Evolutionary conservation across 2,329 filamentous ascomycete species (phyloP).

Genomic region (Fusarium dimerum): DNA sequence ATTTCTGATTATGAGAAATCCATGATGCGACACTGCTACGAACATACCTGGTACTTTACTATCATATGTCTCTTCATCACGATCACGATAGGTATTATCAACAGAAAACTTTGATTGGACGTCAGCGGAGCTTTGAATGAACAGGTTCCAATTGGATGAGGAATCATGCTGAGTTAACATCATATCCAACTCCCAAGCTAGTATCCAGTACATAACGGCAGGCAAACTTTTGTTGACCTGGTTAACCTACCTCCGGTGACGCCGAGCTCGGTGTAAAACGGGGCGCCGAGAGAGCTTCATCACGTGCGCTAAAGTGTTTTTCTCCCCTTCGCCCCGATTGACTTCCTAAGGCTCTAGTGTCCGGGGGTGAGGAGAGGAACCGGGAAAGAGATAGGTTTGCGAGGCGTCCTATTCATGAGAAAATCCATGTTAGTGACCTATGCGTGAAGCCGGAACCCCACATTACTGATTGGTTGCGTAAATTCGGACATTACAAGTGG

Average conservation of each 20-base stretch:
- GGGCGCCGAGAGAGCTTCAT: slow-evolving; percentile 2
- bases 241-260: neutral
- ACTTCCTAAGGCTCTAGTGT: slow-evolving; percentile 12
- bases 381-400: slow-evolving; percentile 2
- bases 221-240: no score
- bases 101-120: no score
- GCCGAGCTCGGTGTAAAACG: slow-evolving; percentile 3
- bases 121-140: no score
- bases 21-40: no score
- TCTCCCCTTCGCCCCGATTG: neutral
- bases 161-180: no score
- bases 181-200: no score
- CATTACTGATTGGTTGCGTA: slow-evolving; percentile 13
- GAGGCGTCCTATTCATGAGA: neutral
- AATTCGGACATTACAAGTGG: slow-evolving; percentile 4
- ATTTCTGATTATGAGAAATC: no score
- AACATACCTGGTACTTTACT: no score
- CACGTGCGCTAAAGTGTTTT: slow-evolving; percentile 13
- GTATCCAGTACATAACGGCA: no score
- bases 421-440: slow-evolving; percentile 1
- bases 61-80: no score
- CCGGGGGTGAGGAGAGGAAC: slow-evolving; percentile 2
- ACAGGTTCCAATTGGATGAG: no score
- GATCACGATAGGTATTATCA: no score
- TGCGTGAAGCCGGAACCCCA: slow-evolving; percentile 15